These are phyloP conservation scores for Beauveria rudraprayagi DNA, from an alignment of 2,329 filamentous ascomycete species.

Conservation along the genomic window DNA sequence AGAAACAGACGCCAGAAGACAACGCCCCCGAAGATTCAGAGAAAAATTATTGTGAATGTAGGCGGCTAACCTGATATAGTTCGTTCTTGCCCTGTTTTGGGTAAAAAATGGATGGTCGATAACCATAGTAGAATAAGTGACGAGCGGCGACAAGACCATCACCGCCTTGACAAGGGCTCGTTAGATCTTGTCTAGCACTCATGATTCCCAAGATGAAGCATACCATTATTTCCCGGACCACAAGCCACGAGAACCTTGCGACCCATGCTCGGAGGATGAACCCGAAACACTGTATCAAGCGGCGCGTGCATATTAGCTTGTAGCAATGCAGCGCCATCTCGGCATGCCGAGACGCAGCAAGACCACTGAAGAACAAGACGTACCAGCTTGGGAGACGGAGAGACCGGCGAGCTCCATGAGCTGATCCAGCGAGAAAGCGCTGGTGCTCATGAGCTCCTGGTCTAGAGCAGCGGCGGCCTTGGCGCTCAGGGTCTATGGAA, in stretches of 20 bases:
- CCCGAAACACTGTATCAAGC: slow-evolving; percentile 57
- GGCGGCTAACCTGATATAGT: slow-evolving; percentile 62
- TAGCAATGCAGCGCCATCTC: too few relatives aligned
- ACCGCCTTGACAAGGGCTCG: slow-evolving; percentile 53
- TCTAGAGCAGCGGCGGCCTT: slow-evolving; percentile 86
- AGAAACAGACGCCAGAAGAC: not conserved
- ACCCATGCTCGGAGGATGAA: slow-evolving; percentile 69
- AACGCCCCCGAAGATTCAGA: not conserved
- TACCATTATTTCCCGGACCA: slow-evolving; percentile 70
- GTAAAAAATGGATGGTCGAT: slow-evolving; percentile 82
- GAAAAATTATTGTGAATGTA: not conserved
- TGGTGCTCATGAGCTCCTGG: slow-evolving; percentile 83
- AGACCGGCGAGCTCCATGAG: slow-evolving; percentile 95
- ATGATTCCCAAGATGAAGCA: slow-evolving; percentile 8
- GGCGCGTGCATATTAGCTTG: not conserved
- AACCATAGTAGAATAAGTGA: slow-evolving; percentile 87
- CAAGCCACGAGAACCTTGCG: slow-evolving; percentile 78
- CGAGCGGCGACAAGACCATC: slow-evolving; percentile 92
- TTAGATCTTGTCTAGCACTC: not conserved
- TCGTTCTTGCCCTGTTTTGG: slow-evolving; percentile 89
- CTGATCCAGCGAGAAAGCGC: slow-evolving; percentile 89
- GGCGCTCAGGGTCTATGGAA: slow-evolving; percentile 70
- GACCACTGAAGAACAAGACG: slow-evolving; percentile 13
- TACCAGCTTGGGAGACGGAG: slow-evolving; percentile 84
- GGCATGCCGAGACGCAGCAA: not conserved